Evolutionary conservation across 73 alveolate genomes (phyloP).

Genomic region (Symbiodinium natans): DNA sequence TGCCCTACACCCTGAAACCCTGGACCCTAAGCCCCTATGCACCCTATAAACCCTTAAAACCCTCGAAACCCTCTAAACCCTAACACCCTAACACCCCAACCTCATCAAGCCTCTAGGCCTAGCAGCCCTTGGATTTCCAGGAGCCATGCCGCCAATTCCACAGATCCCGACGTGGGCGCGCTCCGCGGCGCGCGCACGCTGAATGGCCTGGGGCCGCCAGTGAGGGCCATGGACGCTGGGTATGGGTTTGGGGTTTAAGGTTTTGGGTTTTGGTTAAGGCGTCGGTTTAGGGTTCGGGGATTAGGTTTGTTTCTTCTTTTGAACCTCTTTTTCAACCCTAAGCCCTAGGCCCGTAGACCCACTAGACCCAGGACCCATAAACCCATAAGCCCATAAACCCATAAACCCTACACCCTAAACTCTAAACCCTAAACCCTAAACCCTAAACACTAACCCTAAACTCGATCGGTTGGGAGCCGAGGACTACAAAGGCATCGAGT

Average conservation of each 20-base stretch:
- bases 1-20: too few relatives aligned
- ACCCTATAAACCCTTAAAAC: too few relatives aligned
- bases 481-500: constrained; percentile 67
- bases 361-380: too few relatives aligned
- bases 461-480: too few relatives aligned
- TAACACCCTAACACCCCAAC: too few relatives aligned
- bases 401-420: too few relatives aligned
- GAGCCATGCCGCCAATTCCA: neutral
- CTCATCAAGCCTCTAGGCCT: too few relatives aligned
- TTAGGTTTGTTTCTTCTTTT: neutral
- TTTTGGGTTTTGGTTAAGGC: too few relatives aligned
- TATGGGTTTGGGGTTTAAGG: neutral
- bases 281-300: too few relatives aligned
- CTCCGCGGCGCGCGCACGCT: neutral
- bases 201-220: neutral
- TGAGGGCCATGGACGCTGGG: neutral
- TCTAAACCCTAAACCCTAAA: neutral
- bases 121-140: neutral
- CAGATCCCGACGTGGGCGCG: neutral
- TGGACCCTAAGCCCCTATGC: neutral
- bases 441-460: neutral
- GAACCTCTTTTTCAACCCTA: neutral
- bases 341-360: neutral
- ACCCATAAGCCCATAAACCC: too few relatives aligned
- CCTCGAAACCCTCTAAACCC: too few relatives aligned